Percentiles rank a stretch among this genome's conserved stretches.
phyloP scores from a whole-genome alignment of 352 stramenopile genomes.

The Phytophthora sojae region DNA sequence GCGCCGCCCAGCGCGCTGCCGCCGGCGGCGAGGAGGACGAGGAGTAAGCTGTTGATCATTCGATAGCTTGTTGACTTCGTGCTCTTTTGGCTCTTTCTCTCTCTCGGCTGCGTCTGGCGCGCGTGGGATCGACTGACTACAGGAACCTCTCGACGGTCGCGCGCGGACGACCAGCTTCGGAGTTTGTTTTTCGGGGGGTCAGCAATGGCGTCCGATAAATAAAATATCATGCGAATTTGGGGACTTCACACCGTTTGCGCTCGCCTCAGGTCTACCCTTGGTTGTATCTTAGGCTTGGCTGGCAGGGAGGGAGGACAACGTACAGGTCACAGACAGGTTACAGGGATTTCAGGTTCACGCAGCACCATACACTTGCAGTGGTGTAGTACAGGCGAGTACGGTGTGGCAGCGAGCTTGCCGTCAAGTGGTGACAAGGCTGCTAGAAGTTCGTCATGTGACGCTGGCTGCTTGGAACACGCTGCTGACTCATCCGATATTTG shows the following conservation, averaged over 20 bases:
- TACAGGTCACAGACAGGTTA: not conserved
- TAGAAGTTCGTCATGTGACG: not conserved
- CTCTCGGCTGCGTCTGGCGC: conserved; percentile 18
- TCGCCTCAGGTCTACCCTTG: not conserved
- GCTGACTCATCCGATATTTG: not conserved
- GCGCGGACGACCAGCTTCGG: conserved; percentile 13
- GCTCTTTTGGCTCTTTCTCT: conserved; percentile 6
- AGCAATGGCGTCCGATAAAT: conserved; percentile 56
- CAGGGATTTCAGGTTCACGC: not conserved
- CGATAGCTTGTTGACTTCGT: conserved; percentile 35
- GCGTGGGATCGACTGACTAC: not conserved
- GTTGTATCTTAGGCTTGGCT: conserved; percentile 2
- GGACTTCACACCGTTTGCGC: conserved; percentile 47
- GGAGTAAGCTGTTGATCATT: conserved; percentile 60
- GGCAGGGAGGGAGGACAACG: not conserved
- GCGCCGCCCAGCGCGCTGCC: conserved; percentile 93
- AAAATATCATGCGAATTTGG: conserved; percentile 90
- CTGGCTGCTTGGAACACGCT: not conserved
- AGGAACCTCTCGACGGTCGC: not conserved
- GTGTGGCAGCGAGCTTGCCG: no score
- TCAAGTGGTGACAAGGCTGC: not conserved
- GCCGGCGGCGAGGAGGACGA: conserved; percentile 90
- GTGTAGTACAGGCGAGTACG: no score
- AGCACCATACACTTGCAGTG: no score
- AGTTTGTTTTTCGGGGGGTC: conserved; percentile 42